These are phyloP conservation scores for Paramecium octaurelia DNA, from an alignment of 73 alveolate species.

Conservation along the genomic window DNA sequence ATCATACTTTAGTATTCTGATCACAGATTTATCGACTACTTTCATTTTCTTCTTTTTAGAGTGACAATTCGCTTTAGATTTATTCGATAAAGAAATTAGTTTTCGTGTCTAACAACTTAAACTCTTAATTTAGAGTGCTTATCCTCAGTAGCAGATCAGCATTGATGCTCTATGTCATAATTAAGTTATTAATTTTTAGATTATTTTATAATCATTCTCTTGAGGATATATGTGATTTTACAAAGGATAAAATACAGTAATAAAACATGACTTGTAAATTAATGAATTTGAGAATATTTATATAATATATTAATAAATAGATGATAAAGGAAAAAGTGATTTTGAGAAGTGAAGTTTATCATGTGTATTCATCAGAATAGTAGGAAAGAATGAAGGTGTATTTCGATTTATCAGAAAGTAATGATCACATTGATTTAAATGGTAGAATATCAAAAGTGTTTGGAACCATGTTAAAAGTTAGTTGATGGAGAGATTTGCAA, in stretches of 20 bases:
- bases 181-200: background rate
- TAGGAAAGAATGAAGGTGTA: constrained; percentile 43
- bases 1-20: background rate
- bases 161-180: background rate
- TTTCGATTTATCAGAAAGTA: constrained; percentile 27
- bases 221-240: background rate
- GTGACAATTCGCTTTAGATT: background rate
- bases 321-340: constrained; percentile 44
- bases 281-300: background rate
- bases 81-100: background rate
- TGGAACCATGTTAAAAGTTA: background rate
- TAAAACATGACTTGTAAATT: background rate
- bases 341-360: constrained; percentile 31
- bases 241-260: background rate
- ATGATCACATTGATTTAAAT: background rate
- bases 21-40: background rate
- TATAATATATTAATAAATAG: background rate
- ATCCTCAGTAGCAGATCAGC: background rate
- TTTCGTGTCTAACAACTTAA: background rate
- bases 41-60: background rate
- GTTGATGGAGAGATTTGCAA: background rate
- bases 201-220: background rate
- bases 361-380: constrained; percentile 41
- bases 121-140: background rate
- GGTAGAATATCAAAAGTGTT: constrained; percentile 9